These are phyloP conservation scores for Sporothrix phasma DNA, from an alignment of 2,329 filamentous ascomycete species.

Conservation along the genomic window DNA sequence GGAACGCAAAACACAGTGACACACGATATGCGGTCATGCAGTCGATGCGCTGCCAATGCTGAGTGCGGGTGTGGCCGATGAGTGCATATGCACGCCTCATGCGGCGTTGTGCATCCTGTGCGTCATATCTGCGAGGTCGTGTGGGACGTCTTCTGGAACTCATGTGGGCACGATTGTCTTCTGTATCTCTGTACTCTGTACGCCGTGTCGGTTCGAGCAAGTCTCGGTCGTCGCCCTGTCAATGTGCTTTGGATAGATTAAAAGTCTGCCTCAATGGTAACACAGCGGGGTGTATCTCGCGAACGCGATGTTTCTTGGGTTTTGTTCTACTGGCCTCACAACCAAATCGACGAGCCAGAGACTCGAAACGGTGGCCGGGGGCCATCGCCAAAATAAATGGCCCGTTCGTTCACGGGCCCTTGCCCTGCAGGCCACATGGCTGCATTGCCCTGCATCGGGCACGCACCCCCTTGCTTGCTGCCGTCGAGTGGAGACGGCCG, in stretches of 20 bases:
- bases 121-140: too few relatives aligned
- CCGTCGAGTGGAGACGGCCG: neutral
- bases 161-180: too few relatives aligned
- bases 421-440: neutral
- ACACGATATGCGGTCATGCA: neutral
- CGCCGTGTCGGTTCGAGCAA: neutral
- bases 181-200: neutral
- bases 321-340: neutral
- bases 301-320: neutral
- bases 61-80: neutral
- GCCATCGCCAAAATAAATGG: neutral
- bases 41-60: neutral
- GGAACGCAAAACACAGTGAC: neutral
- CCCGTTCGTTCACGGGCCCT: neutral
- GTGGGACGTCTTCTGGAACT: too few relatives aligned
- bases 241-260: slow-evolving; percentile 1
- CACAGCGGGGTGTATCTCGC: neutral
- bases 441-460: neutral
- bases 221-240: neutral
- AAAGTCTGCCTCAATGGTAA: neutral
- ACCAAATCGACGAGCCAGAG: neutral
- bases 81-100: neutral
- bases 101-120: neutral
- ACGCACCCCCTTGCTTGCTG: neutral
- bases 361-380: too few relatives aligned